Conservation (phyloP, 208 protist species). For the Leishmania turanica region DNA sequence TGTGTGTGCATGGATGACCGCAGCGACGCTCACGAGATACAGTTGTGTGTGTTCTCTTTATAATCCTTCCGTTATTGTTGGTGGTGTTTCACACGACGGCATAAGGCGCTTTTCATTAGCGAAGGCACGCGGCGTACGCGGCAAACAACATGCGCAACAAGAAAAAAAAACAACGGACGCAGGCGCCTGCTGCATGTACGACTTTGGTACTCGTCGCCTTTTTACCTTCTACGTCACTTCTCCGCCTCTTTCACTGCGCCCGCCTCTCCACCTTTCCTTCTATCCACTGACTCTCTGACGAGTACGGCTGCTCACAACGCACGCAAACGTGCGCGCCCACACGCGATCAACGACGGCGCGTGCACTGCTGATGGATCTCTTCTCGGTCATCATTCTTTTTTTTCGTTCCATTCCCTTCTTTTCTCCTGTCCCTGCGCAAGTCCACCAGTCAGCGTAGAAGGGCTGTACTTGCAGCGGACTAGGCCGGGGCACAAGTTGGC, state of each 20-base stretch:
- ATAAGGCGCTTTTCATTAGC: background rate
- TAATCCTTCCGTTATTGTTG: no score
- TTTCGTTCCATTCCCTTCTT: background rate
- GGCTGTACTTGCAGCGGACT: background rate
- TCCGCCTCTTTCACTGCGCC: background rate
- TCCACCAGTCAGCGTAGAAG: background rate
- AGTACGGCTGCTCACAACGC: background rate
- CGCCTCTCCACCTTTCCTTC: conserved; percentile 3
- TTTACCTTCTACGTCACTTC: conserved; percentile 8
- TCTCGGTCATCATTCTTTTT: background rate
- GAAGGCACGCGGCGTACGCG: background rate
- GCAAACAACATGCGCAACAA: background rate
- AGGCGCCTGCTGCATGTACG: background rate
- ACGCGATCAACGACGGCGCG: background rate
- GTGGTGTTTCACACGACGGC: background rate
- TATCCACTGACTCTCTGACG: background rate
- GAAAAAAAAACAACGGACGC: background rate
- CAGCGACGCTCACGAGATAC: background rate
- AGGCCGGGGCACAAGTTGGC: background rate
- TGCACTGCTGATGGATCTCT: background rate
- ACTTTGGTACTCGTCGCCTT: background rate
- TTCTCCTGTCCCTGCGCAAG: background rate
- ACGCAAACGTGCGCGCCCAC: background rate
- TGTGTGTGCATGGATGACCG: conserved; percentile 28
- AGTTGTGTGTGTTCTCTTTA: background rate